Conservation (phyloP, 176 grass and related monocot species). For the Hordeum vulgare region DNA sequence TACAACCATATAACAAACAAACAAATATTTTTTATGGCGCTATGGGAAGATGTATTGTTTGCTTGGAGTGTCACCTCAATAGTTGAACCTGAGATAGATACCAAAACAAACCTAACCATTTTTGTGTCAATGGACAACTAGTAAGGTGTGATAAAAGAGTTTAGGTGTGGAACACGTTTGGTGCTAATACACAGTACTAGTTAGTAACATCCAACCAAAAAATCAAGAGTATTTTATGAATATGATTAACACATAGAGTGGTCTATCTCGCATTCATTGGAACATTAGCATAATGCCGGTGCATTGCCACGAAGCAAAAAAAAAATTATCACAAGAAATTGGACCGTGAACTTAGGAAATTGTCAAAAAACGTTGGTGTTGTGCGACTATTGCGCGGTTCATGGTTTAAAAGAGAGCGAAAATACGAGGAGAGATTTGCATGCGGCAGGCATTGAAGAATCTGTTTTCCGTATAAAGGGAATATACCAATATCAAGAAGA, state of each 20-base stretch:
- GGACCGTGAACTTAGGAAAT: neutral
- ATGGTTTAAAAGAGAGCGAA: neutral
- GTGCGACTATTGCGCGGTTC: neutral
- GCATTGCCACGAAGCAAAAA: neutral
- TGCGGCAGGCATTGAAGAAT: neutral
- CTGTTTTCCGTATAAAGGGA: neutral
- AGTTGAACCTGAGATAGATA: neutral
- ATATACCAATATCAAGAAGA: neutral
- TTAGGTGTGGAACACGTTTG: neutral
- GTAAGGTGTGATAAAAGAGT: neutral
- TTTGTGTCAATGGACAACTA: neutral
- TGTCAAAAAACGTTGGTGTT: neutral
- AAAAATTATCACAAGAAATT: neutral
- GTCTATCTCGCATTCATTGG: neutral
- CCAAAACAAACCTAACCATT: neutral
- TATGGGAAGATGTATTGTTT: neutral
- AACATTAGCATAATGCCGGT: neutral
- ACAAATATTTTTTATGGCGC: neutral
- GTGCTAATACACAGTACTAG: neutral
- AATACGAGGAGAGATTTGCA: neutral
- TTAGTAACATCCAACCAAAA: neutral
- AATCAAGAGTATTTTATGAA: neutral
- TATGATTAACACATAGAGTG: neutral
- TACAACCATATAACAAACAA: neutral
- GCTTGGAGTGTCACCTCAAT: neutral